Evolutionary conservation across 768 basidiomycete genomes (phyloP), one percentile per base, ranked within the genome.

Genomic region (Dioszegia crocea): DNA sequence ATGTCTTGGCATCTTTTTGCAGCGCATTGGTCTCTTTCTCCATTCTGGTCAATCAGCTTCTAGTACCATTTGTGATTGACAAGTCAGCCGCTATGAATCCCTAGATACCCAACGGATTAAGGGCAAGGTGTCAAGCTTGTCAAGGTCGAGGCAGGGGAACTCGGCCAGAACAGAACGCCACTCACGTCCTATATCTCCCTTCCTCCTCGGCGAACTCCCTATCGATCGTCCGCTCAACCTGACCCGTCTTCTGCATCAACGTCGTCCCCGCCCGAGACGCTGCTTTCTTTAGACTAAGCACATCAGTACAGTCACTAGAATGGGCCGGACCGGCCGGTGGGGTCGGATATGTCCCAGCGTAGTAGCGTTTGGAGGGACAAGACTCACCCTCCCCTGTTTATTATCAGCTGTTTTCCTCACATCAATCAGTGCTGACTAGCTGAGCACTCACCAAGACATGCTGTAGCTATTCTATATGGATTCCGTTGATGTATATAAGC

Each of bases 201-300:
- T 96, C 91, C 77, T 96, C 93, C 58, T 92, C 87, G 14, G 86
- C 82, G 70, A 96, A 98, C 71, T 98, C 92, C 49, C 89, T 81
- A 78, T 98, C 94, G 24, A 96, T 84, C 0, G 94, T 98, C 27
- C 92, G 83, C 75, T 98, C 94, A 60, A 98, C 91, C 79, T 97
- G 93, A 56, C 94, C 94, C 1, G 93, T 94, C 84, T 97, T 97
- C 82, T 97, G 93, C 76, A 94, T 83, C 68, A 98, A 86, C 66
- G 89, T 92, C 14, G 93, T 97, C 51, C 91, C 90, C 26, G 89
- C 88, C 64, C 93, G 83, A 78, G 89, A 91, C 50, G 94, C 82
- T 3, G 89, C 86, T 80, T 96, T 96, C 82, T 94, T 94, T 81
- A 96, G 87, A 64, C 92, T 71, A 57, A 33, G 6, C 8, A 14